Conservation (phyloP, 169 alveolate genomes). For the Pseudocohnilembus persalinus region DNA sequence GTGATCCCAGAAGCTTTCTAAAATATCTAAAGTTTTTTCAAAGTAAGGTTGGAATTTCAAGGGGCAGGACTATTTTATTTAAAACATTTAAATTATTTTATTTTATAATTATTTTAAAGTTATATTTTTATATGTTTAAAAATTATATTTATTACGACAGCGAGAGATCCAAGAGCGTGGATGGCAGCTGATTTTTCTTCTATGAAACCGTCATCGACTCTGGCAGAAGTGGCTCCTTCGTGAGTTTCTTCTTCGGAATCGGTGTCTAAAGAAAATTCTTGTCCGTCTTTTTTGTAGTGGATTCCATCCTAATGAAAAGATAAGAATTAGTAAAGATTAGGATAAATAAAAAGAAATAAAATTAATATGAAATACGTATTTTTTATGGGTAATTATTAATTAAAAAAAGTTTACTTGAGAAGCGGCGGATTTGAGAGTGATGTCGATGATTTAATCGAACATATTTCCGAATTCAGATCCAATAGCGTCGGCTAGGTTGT, state of each 20-base stretch:
- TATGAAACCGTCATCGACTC: constrained; percentile 52
- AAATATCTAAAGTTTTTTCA: constrained; percentile 40
- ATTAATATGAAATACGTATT: too few species aligned
- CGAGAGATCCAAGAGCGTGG: constrained; percentile 66
- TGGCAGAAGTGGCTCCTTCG: constrained; percentile 49
- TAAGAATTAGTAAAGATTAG: too few species aligned
- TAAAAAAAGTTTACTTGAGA: background rate
- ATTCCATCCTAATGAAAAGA: constrained; percentile 47
- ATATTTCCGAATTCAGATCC: constrained; percentile 57
- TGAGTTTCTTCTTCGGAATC: constrained; percentile 63
- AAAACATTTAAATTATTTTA: too few species aligned
- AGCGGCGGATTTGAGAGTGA: constrained; percentile 45
- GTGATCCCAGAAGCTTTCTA: constrained; percentile 41
- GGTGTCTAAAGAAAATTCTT: constrained; percentile 66
- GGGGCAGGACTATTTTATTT: constrained; percentile 24
- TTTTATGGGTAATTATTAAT: too few species aligned
- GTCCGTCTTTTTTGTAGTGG: constrained; percentile 35
- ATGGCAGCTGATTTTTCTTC: constrained; percentile 76
- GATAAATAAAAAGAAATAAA: too few species aligned
- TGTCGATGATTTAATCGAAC: constrained; percentile 48
- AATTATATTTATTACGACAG: constrained; percentile 9
- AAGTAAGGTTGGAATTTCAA: constrained; percentile 33
- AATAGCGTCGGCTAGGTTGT: constrained; percentile 54
- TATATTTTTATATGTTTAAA: too few species aligned
- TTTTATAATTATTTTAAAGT: too few species aligned